Conservation (phyloP, 2,329 filamentous ascomycete genomes). For the Macroventuria anomochaeta region DNA sequence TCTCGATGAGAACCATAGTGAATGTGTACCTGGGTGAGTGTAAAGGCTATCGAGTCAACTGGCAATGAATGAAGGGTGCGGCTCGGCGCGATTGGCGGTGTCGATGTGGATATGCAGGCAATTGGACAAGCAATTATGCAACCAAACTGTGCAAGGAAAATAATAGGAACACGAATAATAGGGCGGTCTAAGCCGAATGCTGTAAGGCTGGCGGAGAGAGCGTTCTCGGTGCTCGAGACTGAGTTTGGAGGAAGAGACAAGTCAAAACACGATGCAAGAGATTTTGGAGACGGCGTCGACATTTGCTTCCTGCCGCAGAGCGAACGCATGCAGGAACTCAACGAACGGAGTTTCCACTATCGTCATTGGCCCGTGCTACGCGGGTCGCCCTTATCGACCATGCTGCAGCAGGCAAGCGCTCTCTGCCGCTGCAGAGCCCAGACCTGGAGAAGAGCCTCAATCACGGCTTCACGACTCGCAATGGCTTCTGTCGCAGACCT, state of each 20-base stretch:
- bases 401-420: conserved; percentile 15
- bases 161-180: conserved; percentile 17
- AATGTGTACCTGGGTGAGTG: conserved; percentile 18
- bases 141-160: conserved; percentile 16
- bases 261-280: conserved; percentile 13
- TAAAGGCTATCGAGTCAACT: conserved; percentile 7
- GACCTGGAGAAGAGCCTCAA: conserved; percentile 17
- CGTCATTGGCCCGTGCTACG: conserved; percentile 39
- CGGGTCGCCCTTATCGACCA: conserved; percentile 33
- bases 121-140: conserved; percentile 31
- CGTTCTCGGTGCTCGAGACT: conserved; percentile 12
- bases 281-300: conserved; percentile 29
- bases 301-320: conserved; percentile 20
- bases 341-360: conserved; percentile 31
- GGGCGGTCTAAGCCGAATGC: conserved; percentile 3
- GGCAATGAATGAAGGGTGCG: conserved; percentile 20
- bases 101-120: conserved; percentile 29
- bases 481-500: conserved; percentile 13
- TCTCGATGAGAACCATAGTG: conserved; percentile 86
- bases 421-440: conserved; percentile 8
- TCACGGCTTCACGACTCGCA: conserved; percentile 13
- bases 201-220: conserved; percentile 9
- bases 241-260: conserved; percentile 18
- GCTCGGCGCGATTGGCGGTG: conserved; percentile 31
- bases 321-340: conserved; percentile 44